A percentile compares a stretch with the other conserved stretches of the same genome.
Evolutionary conservation across 371 early-diverging fungal species (phyloP).

Genomic region (Cokeromyces recurvatus): DNA sequence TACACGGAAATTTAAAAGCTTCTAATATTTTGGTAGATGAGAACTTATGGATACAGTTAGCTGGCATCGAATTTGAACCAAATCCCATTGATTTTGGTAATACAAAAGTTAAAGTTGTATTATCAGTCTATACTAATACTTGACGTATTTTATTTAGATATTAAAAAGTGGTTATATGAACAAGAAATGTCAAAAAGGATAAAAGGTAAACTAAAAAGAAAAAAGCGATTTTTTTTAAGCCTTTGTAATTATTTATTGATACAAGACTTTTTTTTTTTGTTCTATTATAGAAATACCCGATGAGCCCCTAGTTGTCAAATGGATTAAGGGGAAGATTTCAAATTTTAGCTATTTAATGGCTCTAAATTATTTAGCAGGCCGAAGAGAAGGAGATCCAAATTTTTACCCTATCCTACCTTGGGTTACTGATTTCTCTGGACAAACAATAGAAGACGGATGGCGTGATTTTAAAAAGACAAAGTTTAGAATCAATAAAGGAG

Average conservation of each 20-base stretch:
- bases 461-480: slow-evolving; percentile 65
- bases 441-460: slow-evolving; percentile 51
- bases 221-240: no score
- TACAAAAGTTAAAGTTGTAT: no score
- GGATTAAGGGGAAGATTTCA: slow-evolving; percentile 73
- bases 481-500: slow-evolving; percentile 71
- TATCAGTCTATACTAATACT: no score
- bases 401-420: slow-evolving; percentile 74
- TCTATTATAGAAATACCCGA: slow-evolving; percentile 40
- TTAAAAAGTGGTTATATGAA: slow-evolving; percentile 20
- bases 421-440: slow-evolving; percentile 66
- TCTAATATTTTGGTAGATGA: slow-evolving; percentile 65
- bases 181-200: slow-evolving; percentile 14
- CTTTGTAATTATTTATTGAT: no score
- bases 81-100: slow-evolving; percentile 26
- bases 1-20: slow-evolving; percentile 56
- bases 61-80: slow-evolving; percentile 54
- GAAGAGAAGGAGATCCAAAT: slow-evolving; percentile 63
- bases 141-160: slow-evolving; percentile 21
- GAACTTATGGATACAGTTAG: slow-evolving; percentile 57
- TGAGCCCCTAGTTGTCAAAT: slow-evolving; percentile 59
- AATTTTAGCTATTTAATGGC: slow-evolving; percentile 84
- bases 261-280: no score
- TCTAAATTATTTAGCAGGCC: slow-evolving; percentile 73
- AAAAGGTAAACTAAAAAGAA: slow-evolving; percentile 12